Conservation (phyloP, 805 yeast genomes). For the Millerozyma acaciae region DNA sequence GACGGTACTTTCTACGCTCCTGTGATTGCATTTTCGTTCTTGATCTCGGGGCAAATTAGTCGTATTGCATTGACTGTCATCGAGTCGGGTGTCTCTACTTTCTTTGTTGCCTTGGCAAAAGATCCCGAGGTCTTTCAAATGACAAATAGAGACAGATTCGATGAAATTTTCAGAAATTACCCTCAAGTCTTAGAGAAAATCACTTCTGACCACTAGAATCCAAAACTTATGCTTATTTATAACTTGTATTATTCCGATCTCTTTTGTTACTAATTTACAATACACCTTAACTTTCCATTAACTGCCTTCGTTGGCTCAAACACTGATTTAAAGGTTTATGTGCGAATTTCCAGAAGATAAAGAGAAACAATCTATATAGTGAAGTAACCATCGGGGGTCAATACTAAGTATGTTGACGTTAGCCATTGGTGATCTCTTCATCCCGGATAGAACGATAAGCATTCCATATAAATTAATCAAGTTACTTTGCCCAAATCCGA, state of each 20-base stretch:
- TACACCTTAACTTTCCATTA: background rate
- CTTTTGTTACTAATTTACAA: background rate
- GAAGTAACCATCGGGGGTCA: too few species aligned
- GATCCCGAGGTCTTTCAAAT: conserved; percentile 80
- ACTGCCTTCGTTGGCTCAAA: too few species aligned
- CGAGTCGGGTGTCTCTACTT: conserved; percentile 77
- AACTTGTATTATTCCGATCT: background rate
- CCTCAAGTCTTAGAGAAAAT: conserved; percentile 64
- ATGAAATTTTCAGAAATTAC: conserved; percentile 59
- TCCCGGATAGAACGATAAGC: conserved; percentile 79
- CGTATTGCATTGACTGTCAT: conserved; percentile 70
- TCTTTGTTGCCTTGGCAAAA: conserved; percentile 76
- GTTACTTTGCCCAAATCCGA: conserved; percentile 65
- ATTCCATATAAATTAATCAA: conserved; percentile 63
- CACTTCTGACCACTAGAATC: conserved; percentile 27
- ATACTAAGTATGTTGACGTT: conserved; percentile 41
- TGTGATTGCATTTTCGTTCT: conserved; percentile 66
- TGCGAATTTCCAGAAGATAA: background rate
- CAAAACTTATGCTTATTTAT: background rate
- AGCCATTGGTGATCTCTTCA: conserved; percentile 85
- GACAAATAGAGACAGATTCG: conserved; percentile 65
- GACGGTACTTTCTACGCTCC: conserved; percentile 65
- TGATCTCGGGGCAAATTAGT: conserved; percentile 73
- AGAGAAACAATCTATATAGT: background rate
- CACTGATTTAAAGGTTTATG: background rate